phyloP scores from a whole-genome alignment of 176 grass and related monocot genomes.

The Oropetium thomaeum region DNA sequence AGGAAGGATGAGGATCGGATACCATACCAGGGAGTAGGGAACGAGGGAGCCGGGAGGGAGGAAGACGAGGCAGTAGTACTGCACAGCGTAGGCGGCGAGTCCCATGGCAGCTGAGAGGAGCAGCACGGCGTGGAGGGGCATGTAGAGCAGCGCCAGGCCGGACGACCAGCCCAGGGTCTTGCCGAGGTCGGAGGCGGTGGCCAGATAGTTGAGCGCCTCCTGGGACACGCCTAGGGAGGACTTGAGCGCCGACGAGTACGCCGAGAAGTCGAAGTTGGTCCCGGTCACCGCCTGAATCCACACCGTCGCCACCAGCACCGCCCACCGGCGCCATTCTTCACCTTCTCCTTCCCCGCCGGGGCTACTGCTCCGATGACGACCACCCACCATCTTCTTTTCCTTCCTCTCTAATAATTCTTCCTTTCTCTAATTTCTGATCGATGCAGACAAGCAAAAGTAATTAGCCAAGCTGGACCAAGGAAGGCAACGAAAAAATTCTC shows the following conservation, averaged over 20 bases:
- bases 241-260: slow-evolving; percentile 83
- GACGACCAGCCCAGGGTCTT: slow-evolving; percentile 86
- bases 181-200: slow-evolving; percentile 89
- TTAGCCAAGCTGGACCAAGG: no score
- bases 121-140: slow-evolving; percentile 68
- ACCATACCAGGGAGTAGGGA: slow-evolving; percentile 63
- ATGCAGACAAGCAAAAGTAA: no score
- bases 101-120: slow-evolving; percentile 55
- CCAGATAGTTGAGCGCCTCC: slow-evolving; percentile 77
- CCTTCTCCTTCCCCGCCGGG: no score
- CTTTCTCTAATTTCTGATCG: no score
- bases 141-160: slow-evolving; percentile 63
- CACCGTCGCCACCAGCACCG: slow-evolving; percentile 62
- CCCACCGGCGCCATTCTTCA: slow-evolving; percentile 36
- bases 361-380: no score
- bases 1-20: no score
- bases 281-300: slow-evolving; percentile 96
- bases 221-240: slow-evolving; percentile 60
- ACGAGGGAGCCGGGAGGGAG: slow-evolving; percentile 40
- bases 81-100: slow-evolving; percentile 56
- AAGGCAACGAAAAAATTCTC: no score
- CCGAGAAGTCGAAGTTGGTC: slow-evolving; percentile 97
- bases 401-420: no score
- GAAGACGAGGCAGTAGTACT: slow-evolving; percentile 60
- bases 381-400: no score